A percentile compares a stretch with the other conserved stretches of the same genome.
These are phyloP conservation scores for Candida piceae DNA, from an alignment of 805 yeast genomes.

Conservation along the genomic window DNA sequence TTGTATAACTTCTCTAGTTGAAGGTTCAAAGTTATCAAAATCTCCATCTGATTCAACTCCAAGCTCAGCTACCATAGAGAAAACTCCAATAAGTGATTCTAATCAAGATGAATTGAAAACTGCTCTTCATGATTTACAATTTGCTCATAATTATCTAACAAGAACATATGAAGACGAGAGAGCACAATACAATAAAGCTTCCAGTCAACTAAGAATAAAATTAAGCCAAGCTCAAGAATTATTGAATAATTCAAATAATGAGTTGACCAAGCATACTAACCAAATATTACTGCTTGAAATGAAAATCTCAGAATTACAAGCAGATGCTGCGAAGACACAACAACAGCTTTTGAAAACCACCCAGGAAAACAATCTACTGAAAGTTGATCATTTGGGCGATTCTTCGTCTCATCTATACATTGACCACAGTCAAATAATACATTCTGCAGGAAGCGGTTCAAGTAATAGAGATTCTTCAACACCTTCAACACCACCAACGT, in stretches of 20 bases:
- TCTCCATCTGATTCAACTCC: conserved; percentile 3
- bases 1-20: conserved; percentile 21
- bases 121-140: conserved; percentile 62
- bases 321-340: conserved; percentile 29
- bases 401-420: conserved; percentile 4
- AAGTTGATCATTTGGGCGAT: conserved; percentile 41
- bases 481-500: conserved; percentile 17
- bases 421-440: conserved; percentile 15
- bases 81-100: neutral
- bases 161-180: conserved; percentile 66
- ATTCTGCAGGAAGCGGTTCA: neutral
- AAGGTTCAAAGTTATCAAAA: conserved; percentile 7
- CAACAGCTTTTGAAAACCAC: conserved; percentile 39
- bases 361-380: conserved; percentile 39
- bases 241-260: conserved; percentile 34
- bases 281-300: conserved; percentile 32
- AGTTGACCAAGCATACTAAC: conserved; percentile 33
- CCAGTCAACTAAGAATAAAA: conserved; percentile 50
- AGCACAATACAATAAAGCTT: conserved; percentile 45
- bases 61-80: conserved; percentile 1
- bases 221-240: conserved; percentile 48
- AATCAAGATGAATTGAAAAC: conserved; percentile 30
- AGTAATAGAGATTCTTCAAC: neutral
- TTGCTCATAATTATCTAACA: conserved; percentile 65
- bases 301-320: conserved; percentile 30